Evolutionary conservation across 176 grass and related monocot genomes (phyloP), one percentile per base, ranked within the genome.

Genomic region (Phoenix dactylifera): DNA sequence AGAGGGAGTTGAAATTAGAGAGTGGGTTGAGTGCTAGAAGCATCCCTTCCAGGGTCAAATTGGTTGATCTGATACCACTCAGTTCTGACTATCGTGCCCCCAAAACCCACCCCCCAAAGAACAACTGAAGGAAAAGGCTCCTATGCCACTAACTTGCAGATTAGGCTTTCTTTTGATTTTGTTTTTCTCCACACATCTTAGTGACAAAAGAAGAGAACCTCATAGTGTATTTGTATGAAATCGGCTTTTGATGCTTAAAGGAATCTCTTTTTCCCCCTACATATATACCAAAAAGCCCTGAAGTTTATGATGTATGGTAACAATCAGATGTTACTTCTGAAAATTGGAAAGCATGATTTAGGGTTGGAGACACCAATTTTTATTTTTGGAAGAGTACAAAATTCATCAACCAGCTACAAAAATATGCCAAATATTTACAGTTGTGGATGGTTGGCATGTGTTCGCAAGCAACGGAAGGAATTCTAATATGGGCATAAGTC

Each of bases 91-190:
- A 69, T 32, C 66, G 16, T 69, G 30, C 18, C 1, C 66, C 66
- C 18, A 58, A 69, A 55, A 69, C 54, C 18, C 66, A 69, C n/a
- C 66, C 66, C n/a, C 66, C 66, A 57, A 69, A 69, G 54, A 49
- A 69, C 66, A 69, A 69, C 54, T 69, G 35, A 69, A 54, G 12
- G 15, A 18, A 24, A 22, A 4, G 35, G 35, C 9, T 44, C 32
- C 9, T 39, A 10, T 29, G n/a, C 52, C 18, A 64, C 20, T 23
- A 5, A 64, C 50, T 23, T 5, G 12, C 26, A 66, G 63, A 18
- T 51, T 52, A 28, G 63, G 22, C 18, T n/a, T 19, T 5, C 25
- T 50, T 1, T 64, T 64, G 18, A 10, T 16, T 23, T 24, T 24
- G 0, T 24, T 50, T 24, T 50, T 64, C 25, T 50, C 15, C 26